Evolutionary conservation across 2,329 filamentous ascomycete species (phyloP).

Genomic region (Diaporthe sp.): DNA sequence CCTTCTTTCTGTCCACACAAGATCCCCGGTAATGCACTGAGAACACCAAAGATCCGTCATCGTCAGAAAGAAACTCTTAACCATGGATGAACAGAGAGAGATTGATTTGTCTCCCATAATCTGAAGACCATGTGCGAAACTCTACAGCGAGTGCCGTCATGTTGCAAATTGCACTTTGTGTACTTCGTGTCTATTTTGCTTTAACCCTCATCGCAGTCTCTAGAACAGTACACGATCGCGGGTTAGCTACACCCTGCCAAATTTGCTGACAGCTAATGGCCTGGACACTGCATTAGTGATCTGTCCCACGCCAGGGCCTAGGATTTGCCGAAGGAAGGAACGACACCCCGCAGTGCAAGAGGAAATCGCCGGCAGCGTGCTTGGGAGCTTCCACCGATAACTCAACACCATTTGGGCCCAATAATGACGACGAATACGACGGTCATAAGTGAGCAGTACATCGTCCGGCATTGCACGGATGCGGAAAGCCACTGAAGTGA

Average conservation of each 20-base stretch:
- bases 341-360: background rate
- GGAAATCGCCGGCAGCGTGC: background rate
- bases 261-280: background rate
- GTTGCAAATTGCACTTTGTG: background rate
- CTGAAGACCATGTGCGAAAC: background rate
- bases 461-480: background rate
- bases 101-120: background rate
- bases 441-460: background rate
- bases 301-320: background rate
- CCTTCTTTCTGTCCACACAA: too few species aligned
- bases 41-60: too few species aligned
- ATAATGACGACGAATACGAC: background rate
- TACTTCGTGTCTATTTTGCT: background rate
- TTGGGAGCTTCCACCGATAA: background rate
- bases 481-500: background rate
- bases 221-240: background rate
- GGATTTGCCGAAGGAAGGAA: background rate
- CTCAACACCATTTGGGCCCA: background rate
- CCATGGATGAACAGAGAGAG: background rate
- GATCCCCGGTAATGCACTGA: background rate
- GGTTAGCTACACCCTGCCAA: background rate
- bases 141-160: background rate
- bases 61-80: background rate
- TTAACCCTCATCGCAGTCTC: background rate
- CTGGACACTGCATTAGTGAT: constrained; percentile 6